Conservation (phyloP, 495 filamentous ascomycete species). For the Neurospora sp. region DNA sequence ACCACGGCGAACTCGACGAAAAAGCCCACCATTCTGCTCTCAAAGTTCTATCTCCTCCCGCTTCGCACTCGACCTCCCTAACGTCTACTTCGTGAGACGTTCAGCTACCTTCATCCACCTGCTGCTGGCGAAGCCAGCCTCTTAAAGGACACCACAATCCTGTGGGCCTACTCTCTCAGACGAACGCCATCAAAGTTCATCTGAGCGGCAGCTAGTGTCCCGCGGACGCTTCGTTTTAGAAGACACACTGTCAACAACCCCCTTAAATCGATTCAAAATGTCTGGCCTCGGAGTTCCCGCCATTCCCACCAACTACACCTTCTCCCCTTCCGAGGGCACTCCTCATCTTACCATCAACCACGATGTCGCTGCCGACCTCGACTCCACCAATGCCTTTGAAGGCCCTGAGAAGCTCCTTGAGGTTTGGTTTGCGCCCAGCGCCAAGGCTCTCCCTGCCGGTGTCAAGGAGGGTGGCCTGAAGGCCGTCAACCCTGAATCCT, state of each 20-base stretch:
- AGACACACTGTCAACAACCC: conserved; percentile 14
- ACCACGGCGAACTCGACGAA: conserved; percentile 49
- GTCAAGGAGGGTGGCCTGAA: conserved; percentile 74
- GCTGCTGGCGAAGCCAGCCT: conserved; percentile 51
- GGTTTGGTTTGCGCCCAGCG: conserved; percentile 91
- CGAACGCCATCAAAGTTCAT: conserved; percentile 80
- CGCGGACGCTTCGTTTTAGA: conserved; percentile 36
- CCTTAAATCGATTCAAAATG: conserved; percentile 50
- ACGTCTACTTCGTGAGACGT: conserved; percentile 54
- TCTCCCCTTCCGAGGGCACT: conserved; percentile 70
- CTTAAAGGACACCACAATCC: conserved; percentile 38
- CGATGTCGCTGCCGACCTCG: conserved; percentile 86
- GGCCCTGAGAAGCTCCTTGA: conserved; percentile 97
- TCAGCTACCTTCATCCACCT: conserved; percentile 24
- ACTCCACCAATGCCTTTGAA: conserved; percentile 96
- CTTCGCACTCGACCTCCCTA: conserved; percentile 83
- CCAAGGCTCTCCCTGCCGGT: conserved; percentile 58
- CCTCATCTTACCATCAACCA: conserved; percentile 93
- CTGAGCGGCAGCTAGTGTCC: conserved; percentile 70
- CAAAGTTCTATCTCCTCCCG: conserved; percentile 68
- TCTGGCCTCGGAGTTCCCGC: conserved; percentile 68
- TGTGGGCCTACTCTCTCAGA: conserved; percentile 95
- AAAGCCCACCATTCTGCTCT: conserved; percentile 76
- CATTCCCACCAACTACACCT: conserved; percentile 66
- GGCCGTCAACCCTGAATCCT: conserved; percentile 68